Conservation (phyloP, 2,329 filamentous ascomycete species). For the Cercospora janseana region DNA sequence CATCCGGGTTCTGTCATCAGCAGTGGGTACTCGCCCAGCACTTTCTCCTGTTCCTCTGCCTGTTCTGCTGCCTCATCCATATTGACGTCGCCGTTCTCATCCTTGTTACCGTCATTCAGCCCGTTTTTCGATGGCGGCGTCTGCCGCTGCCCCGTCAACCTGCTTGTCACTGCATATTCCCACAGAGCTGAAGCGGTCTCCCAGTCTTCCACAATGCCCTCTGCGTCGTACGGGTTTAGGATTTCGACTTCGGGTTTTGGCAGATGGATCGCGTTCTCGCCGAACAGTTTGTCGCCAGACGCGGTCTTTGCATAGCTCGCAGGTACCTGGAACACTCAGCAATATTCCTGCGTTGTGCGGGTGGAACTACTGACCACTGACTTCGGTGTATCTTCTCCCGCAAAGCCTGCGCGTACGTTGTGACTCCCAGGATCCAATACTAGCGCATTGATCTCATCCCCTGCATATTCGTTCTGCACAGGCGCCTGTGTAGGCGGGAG, state of each 20-base stretch:
- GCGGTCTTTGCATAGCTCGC: conserved; percentile 74
- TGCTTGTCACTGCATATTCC: conserved; percentile 88
- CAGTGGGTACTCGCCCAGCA: conserved; percentile 82
- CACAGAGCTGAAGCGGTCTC: conserved; percentile 84
- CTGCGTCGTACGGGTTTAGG: conserved; percentile 84
- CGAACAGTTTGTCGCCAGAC: conserved; percentile 64
- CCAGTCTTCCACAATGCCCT: conserved; percentile 95
- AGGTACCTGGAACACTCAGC: conserved; percentile 45
- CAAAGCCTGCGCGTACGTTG: conserved; percentile 88
- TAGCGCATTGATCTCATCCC: conserved; percentile 96
- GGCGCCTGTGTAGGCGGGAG: conserved; percentile 38
- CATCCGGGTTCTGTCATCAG: conserved; percentile 92
- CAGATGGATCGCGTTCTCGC: conserved; percentile 83
- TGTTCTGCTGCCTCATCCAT: conserved; percentile 61
- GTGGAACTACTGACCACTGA: conserved; percentile 59
- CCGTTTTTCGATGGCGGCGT: conserved; percentile 72
- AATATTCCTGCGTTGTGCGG: background rate
- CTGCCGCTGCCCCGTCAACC: conserved; percentile 74
- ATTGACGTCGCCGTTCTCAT: conserved; percentile 48
- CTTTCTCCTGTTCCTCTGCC: conserved; percentile 62
- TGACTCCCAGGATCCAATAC: conserved; percentile 94
- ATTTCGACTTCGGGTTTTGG: conserved; percentile 76
- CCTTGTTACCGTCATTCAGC: conserved; percentile 65
- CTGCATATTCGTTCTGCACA: conserved; percentile 47
- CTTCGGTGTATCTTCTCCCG: conserved; percentile 95